Conservation (phyloP, 1,139 yeast species). For the Yamadazyma taylorii region DNA sequence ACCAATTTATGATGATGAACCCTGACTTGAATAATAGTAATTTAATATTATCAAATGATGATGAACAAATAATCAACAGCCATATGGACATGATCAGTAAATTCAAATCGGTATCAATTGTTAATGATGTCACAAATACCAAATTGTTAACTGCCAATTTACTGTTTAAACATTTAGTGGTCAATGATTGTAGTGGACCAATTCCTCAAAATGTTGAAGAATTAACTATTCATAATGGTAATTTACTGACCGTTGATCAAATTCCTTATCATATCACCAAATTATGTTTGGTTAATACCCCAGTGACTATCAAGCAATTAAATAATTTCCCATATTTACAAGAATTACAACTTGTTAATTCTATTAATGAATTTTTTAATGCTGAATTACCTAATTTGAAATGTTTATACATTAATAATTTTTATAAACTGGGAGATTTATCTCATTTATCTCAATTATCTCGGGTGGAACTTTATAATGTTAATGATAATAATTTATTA, state of each 20-base stretch:
- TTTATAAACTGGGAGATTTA: conserved; percentile 8
- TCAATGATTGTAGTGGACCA: neutral
- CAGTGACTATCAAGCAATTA: conserved; percentile 4
- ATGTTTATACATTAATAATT: conserved; percentile 8
- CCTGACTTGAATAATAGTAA: conserved; percentile 6
- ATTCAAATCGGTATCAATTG: conserved; percentile 8
- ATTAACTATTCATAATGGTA: conserved; percentile 4
- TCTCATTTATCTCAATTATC: conserved; percentile 6
- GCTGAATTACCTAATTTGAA: conserved; percentile 9
- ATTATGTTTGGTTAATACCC: conserved; percentile 6
- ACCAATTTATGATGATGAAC: conserved; percentile 3
- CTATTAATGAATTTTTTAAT: conserved; percentile 7
- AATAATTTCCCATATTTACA: conserved; percentile 5
- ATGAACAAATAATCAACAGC: neutral
- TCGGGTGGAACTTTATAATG: conserved; percentile 9
- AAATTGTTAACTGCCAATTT: neutral
- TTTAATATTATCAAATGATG: conserved; percentile 6
- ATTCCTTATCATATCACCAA: conserved; percentile 1
- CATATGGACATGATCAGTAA: conserved; percentile 4
- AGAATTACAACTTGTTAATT: conserved; percentile 4
- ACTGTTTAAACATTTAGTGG: conserved; percentile 1
- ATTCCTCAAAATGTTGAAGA: conserved; percentile 3
- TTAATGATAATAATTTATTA: conserved; percentile 7
- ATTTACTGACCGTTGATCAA: conserved; percentile 1
- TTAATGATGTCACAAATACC: neutral